phyloP scores from a whole-genome alignment of 306 rosid genomes.

The Carpinus fangiana region DNA sequence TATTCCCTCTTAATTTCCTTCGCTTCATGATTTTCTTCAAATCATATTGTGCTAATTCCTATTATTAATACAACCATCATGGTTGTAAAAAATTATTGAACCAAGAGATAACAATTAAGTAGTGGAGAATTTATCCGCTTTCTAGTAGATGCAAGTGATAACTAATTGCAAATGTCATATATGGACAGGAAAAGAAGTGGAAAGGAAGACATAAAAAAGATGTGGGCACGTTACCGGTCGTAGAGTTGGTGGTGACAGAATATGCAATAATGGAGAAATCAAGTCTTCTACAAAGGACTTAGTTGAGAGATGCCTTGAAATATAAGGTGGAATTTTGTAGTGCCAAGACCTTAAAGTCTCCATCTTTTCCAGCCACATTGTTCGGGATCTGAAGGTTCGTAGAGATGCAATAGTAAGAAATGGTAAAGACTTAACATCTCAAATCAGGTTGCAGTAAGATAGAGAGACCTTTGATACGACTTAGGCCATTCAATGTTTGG shows the following conservation, averaged over 20 bases:
- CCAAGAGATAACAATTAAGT: not conserved
- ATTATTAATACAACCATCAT: not conserved
- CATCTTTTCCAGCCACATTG: constrained; percentile 58
- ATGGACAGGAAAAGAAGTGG: constrained; percentile 3
- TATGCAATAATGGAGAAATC: constrained; percentile 75
- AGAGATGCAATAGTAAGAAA: constrained; percentile 23
- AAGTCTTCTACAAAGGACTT: constrained; percentile 76
- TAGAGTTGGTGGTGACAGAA: constrained; percentile 78
- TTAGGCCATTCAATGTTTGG: constrained; percentile 95
- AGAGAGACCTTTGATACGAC: constrained; percentile 69
- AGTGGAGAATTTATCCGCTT: not conserved
- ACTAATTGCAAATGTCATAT: not conserved
- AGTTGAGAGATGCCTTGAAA: constrained; percentile 74
- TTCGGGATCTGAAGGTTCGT: constrained; percentile 59
- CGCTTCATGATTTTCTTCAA: no score
- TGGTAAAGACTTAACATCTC: constrained; percentile 11
- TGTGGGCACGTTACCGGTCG: constrained; percentile 63
- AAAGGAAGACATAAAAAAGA: constrained; percentile 14
- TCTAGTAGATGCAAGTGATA: not conserved
- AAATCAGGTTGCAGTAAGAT: constrained; percentile 25
- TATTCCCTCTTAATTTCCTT: no score
- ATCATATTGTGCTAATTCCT: not conserved
- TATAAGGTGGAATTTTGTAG: constrained; percentile 60
- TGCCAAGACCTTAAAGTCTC: constrained; percentile 79
- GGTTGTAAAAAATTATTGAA: not conserved